Base-by-base conservation (phyloP, 108 stramenopile species). In the Nannochloropsis salina region DNA sequence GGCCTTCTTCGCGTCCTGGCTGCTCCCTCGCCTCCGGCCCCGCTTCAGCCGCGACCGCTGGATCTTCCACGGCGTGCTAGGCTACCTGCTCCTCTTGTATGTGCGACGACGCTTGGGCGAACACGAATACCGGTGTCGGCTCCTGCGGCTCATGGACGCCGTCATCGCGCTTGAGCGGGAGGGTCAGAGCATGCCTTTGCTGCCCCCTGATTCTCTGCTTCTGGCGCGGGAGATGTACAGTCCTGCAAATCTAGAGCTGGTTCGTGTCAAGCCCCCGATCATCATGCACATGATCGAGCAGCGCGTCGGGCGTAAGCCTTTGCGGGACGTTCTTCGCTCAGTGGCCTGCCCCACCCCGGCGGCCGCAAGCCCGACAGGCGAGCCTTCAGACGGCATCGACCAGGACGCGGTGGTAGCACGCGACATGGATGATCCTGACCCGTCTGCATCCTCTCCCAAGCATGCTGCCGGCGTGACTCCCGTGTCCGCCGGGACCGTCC, bases 1-100 rank as follows among this genome's bases (percentile, higher is more conserved):
- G 61, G 61, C 20, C 61, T n/a, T 74, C 61, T 74, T 74, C 61
- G 61, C 61, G 6, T 74, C 61, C 8, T 74, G 61, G 61, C 61
- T 74, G 15, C 61, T 74, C 61, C 61, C 61, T 74, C 61, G 61
- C 4, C 20, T 74, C 8, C 61, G 61, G 15, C 61, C 61, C 61
- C 61, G 61, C 61, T 74, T 74, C 61, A 74, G 20, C 61, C 61
- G 61, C 61, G 61, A 74, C 61, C 61, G 61, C n/a, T 74, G 61
- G 61, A 74, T 74, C 61, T 74, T n/a, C n/a, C 61, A 74, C 61
- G 61, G 61, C 61, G 61, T 74, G 61, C n/a, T 74, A 74, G 61
- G 61, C 15, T 74, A 74, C n/a, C 61, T 74, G 3, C 3, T 74
- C 61, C 61, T 74, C 4, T 6, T 74, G 61, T 74, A 74, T 8